phyloP scores from a whole-genome alignment of 2,329 filamentous ascomycete species.

The Alternaria arborescens region DNA sequence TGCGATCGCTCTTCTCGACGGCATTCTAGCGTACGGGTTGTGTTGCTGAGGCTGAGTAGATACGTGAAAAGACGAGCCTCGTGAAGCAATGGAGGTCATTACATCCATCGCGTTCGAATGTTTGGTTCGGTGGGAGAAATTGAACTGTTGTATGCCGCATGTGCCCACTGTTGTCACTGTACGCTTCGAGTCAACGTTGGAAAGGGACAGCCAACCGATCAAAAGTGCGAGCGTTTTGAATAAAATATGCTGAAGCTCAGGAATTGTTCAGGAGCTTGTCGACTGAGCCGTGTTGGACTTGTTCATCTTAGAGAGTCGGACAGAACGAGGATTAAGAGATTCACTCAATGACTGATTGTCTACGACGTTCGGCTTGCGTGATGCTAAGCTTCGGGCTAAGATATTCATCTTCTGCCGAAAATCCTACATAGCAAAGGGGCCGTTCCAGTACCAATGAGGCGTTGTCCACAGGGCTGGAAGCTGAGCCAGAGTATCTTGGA shows the following conservation, averaged over 20 bases:
- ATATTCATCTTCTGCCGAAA: conserved; percentile 27
- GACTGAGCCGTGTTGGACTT: conserved; percentile 39
- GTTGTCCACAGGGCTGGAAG: conserved; percentile 18
- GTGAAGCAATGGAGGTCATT: conserved; percentile 20
- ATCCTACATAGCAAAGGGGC: conserved; percentile 32
- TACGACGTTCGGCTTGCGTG: conserved; percentile 26
- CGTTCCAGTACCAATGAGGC: conserved; percentile 22
- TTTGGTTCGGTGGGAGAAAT: conserved; percentile 22
- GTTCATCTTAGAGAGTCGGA: conserved; percentile 28
- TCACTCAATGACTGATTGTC: conserved; percentile 35
- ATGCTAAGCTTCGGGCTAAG: conserved; percentile 27
- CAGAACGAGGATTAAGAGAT: conserved; percentile 27
- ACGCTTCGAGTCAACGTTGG: neutral
- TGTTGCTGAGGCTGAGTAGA: conserved; percentile 23
- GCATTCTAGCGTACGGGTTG: conserved; percentile 44
- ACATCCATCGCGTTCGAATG: conserved; percentile 20
- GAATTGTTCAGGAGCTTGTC: conserved; percentile 28
- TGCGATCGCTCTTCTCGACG: conserved; percentile 48
- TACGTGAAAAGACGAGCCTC: conserved; percentile 21
- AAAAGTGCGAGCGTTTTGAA: neutral
- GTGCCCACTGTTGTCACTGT: neutral
- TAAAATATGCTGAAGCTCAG: conserved; percentile 7
- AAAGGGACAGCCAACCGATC: neutral
- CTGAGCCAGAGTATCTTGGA: conserved; percentile 26
- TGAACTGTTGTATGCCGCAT: neutral